Percentiles rank a stretch among this genome's conserved stretches.
Conservation (phyloP, 1,139 yeast species). For the Pichia inconspicua region DNA sequence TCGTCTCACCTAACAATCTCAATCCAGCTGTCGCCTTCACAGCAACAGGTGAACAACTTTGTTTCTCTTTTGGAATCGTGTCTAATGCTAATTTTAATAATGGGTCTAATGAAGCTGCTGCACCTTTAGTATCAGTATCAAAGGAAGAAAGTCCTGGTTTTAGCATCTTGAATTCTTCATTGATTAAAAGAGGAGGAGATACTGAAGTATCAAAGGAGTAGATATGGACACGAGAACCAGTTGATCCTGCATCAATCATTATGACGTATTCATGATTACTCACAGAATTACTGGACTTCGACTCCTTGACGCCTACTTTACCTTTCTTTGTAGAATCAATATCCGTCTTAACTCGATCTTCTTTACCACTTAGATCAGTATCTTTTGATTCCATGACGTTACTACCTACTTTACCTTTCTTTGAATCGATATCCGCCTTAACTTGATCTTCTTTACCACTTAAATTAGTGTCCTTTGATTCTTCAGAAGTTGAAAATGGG, state of each 20-base stretch:
- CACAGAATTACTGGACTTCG: conserved; percentile 5
- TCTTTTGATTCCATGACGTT: neutral
- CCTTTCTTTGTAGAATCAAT: too few species aligned
- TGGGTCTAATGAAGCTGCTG: conserved; percentile 82
- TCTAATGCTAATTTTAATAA: conserved; percentile 66
- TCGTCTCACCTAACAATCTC: conserved; percentile 72
- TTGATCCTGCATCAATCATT: conserved; percentile 95
- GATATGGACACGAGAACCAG: conserved; percentile 92
- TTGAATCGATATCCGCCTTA: too few species aligned
- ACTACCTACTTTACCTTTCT: too few species aligned
- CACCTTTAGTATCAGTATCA: conserved; percentile 72
- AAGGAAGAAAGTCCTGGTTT: conserved; percentile 89
- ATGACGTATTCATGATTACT: conserved; percentile 48
- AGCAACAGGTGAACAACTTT: conserved; percentile 82
- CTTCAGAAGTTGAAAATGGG: conserved; percentile 5
- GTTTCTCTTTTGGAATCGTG: conserved; percentile 65
- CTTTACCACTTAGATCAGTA: neutral
- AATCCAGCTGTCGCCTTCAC: conserved; percentile 98
- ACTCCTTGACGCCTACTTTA: too few species aligned
- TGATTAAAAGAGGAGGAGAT: conserved; percentile 69
- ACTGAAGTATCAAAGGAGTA: conserved; percentile 83
- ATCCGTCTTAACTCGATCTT: neutral
- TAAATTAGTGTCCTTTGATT: conserved; percentile 1
- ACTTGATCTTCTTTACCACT: neutral
- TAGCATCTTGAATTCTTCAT: conserved; percentile 80